These are phyloP conservation scores for Acanthamoeba sp. DNA, from an alignment of 208 protist genomes.

Conservation along the genomic window DNA sequence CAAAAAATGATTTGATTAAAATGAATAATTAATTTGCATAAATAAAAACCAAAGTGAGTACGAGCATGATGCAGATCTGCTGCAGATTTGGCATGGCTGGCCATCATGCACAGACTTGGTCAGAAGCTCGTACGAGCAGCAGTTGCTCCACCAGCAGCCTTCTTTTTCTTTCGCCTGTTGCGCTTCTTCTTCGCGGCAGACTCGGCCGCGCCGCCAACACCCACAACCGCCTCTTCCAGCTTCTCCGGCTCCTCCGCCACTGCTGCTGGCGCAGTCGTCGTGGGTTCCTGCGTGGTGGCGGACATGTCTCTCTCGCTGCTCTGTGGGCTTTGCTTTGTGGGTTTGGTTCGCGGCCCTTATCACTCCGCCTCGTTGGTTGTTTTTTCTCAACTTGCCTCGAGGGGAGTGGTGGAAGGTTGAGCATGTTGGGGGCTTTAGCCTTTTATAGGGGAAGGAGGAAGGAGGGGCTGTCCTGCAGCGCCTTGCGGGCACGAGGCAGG, in stretches of 20 bases:
- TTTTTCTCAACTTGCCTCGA: too few relatives aligned
- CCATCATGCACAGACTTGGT: too few relatives aligned
- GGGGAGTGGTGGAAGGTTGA: too few relatives aligned
- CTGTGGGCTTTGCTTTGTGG: too few relatives aligned
- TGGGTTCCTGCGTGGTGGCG: neutral
- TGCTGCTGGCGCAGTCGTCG: neutral
- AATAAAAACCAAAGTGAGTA: too few relatives aligned
- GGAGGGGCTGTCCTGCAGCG: constrained; percentile 27
- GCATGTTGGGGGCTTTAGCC: too few relatives aligned
- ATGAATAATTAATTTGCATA: too few relatives aligned
- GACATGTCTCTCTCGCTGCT: too few relatives aligned
- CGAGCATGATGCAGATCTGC: too few relatives aligned
- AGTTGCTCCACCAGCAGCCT: constrained; percentile 5
- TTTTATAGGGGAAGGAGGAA: neutral
- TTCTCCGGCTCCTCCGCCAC: neutral
- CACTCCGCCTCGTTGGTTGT: too few relatives aligned
- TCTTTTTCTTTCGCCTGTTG: constrained; percentile 71
- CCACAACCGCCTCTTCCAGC: neutral
- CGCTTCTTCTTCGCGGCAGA: constrained; percentile 60
- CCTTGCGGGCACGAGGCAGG: neutral
- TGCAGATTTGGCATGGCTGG: too few relatives aligned
- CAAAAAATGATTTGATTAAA: neutral
- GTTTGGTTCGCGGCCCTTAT: too few relatives aligned
- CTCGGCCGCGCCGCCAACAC: neutral
- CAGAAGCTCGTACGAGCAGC: constrained; percentile 43